Evolutionary conservation across 768 basidiomycete genomes (phyloP), one percentile per base, ranked within the genome.

Genomic region (Tremella fuciformis): DNA sequence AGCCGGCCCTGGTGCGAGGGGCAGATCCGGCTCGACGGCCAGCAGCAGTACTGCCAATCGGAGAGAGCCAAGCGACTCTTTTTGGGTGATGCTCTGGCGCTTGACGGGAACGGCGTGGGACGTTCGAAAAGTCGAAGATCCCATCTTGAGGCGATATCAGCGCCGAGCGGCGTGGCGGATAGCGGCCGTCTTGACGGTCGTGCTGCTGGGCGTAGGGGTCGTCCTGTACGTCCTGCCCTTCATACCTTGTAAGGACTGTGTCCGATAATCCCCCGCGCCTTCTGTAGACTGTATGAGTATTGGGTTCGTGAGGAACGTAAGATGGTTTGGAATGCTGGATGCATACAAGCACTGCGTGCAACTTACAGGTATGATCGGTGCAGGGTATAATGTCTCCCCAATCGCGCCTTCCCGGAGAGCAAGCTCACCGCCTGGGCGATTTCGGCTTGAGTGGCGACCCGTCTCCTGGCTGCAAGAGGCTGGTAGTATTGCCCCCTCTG

Each of bases 71-170:
- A 18, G n/a, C n/a, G 42, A 46, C 6, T 18, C 42, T n/a, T 15
- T 46, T 6, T 46, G 42, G 42, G 22, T 46, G 7, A 46, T 46
- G 15, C 22, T 46, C n/a, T 46, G 42, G 42, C n/a, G 42, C 6
- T 15, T 46, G 42, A 46, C 42, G 6, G 42, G 42, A 46, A 46
- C 42, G 42, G 42, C 42, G 4, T 46, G 42, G 42, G 22, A 46
- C 42, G 42, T 46, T 8, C n/a, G 42, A 46, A 46, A 46, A 46
- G 42, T 46, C 22, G n/a, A 46, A 22, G 42, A 46, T 46, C 42
- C 42, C 15, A 46, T 46, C n/a, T 46, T 46, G 42, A 46, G 42
- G 42, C n/a, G 42, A 15, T 46, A 46, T 46, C 42, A 46, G 42
- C n/a, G 42, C n/a, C 6, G 15, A 15, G 42, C 42, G 16, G 42